Percentiles rank a stretch among this genome's conserved stretches.
phyloP scores from a whole-genome alignment of 768 basidiomycete genomes.

The Amanita polypyramis region DNA sequence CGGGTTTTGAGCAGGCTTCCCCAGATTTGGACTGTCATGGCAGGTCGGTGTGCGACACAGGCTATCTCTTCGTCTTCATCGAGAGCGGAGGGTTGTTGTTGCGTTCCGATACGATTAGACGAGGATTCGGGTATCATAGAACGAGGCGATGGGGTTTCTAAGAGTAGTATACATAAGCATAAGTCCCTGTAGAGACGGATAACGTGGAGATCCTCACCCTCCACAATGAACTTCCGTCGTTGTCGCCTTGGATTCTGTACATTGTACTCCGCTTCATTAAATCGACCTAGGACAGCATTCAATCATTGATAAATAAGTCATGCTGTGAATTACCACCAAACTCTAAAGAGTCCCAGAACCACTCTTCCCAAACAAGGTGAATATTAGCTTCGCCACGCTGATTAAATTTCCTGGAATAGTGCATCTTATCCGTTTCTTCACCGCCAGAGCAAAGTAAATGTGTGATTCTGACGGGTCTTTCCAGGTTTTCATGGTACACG shows the following conservation, averaged over 20 bases:
- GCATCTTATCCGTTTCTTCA: constrained; percentile 66
- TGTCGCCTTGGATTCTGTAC: constrained; percentile 51
- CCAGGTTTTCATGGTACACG: constrained; percentile 60
- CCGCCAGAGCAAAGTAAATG: constrained; percentile 74
- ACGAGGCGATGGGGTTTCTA: constrained; percentile 16
- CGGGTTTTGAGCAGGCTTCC: constrained; percentile 53
- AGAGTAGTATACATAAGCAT: constrained; percentile 8
- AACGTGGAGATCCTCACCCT: constrained; percentile 14
- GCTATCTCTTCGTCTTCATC: constrained; percentile 48
- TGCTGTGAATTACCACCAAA: constrained; percentile 43
- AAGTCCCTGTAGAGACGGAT: constrained; percentile 12
- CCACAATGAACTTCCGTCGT: constrained; percentile 25
- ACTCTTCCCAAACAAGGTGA: constrained; percentile 85
- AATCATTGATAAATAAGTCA: neutral
- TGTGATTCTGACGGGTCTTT: constrained; percentile 71
- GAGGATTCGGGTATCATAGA: constrained; percentile 14
- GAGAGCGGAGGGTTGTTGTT: constrained; percentile 14
- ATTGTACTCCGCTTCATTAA: constrained; percentile 52
- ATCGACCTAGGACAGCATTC: constrained; percentile 33
- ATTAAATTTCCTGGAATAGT: constrained; percentile 69
- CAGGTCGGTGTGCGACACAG: constrained; percentile 45
- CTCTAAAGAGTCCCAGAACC: constrained; percentile 89
- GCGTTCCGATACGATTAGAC: constrained; percentile 7
- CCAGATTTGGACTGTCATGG: constrained; percentile 61
- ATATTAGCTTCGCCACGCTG: constrained; percentile 61